Evolutionary conservation across 768 basidiomycete genomes (phyloP).

Genomic region (Cubamyces sp.): DNA sequence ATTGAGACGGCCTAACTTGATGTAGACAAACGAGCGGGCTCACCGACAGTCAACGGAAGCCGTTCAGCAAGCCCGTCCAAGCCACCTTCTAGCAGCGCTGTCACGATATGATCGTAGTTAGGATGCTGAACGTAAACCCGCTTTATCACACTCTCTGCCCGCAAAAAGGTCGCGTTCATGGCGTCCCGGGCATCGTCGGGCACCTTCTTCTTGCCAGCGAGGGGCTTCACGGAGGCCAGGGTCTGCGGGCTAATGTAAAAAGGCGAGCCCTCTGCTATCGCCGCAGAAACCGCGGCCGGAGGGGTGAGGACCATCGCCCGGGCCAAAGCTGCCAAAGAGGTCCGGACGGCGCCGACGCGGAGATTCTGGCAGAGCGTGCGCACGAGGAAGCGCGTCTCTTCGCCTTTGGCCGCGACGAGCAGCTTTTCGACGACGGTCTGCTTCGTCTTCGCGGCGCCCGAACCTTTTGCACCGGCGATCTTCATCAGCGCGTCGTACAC

Average conservation of each 20-base stretch:
- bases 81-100: constrained; percentile 61
- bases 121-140: constrained; percentile 80
- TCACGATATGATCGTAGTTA: constrained; percentile 70
- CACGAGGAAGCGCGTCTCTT: constrained; percentile 85
- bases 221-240: constrained; percentile 33
- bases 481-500: constrained; percentile 72
- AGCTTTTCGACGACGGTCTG: constrained; percentile 79
- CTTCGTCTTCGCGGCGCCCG: constrained; percentile 76
- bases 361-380: constrained; percentile 75
- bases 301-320: constrained; percentile 72
- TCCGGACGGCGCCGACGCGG: constrained; percentile 86
- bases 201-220: constrained; percentile 36
- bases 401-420: constrained; percentile 82
- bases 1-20: neutral
- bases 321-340: constrained; percentile 79
- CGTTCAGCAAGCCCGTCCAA: constrained; percentile 59
- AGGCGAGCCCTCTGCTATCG: constrained; percentile 30
- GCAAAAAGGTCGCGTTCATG: constrained; percentile 47
- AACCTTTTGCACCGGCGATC: constrained; percentile 71
- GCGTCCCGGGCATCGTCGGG: constrained; percentile 39
- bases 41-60: constrained; percentile 74
- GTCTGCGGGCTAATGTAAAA: constrained; percentile 40
- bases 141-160: constrained; percentile 68
- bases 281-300: constrained; percentile 34
- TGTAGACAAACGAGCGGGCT: constrained; percentile 4